Evolutionary conservation across 164 flowering plant genomes (phyloP).

Genomic region (Vitis rotundifolia): DNA sequence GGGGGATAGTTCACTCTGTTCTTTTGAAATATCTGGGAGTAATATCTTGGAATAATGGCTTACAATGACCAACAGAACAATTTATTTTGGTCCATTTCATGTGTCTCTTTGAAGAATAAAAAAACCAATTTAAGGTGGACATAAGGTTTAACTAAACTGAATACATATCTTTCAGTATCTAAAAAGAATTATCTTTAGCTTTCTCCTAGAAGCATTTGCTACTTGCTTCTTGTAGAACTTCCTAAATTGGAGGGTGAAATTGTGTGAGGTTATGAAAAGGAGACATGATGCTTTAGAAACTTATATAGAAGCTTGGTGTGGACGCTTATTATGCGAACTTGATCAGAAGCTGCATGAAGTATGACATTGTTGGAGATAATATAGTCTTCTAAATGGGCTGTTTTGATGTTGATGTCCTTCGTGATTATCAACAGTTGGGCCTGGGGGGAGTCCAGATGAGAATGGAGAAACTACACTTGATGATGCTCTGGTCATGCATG

Average conservation of each 20-base stretch:
- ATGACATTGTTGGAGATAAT: too few species aligned
- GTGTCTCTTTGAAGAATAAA: not conserved
- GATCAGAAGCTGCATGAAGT: too few species aligned
- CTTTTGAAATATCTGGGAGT: not conserved
- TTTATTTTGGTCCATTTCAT: not conserved
- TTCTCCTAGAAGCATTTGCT: too few species aligned
- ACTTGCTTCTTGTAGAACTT: too few species aligned
- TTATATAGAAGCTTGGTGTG: too few species aligned
- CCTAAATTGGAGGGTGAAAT: too few species aligned
- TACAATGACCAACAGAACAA: not conserved
- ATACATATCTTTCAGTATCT: not conserved
- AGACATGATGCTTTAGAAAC: too few species aligned
- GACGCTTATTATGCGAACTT: too few species aligned
- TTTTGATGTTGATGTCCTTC: not conserved
- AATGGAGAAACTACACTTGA: conserved; percentile 96
- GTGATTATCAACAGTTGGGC: conserved; percentile 66
- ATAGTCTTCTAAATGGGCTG: not conserved
- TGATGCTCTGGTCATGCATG: conserved; percentile 96
- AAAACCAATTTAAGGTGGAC: not conserved
- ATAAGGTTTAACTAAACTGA: not conserved
- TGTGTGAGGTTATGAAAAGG: too few species aligned
- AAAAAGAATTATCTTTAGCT: not conserved
- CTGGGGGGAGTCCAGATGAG: conserved; percentile 99
- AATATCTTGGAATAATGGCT: not conserved
- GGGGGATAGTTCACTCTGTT: not conserved